Percentiles rank a stretch among this genome's conserved stretches.
Conservation (phyloP, 1,139 yeast species). For the Zygotorulaspora mrakii region DNA sequence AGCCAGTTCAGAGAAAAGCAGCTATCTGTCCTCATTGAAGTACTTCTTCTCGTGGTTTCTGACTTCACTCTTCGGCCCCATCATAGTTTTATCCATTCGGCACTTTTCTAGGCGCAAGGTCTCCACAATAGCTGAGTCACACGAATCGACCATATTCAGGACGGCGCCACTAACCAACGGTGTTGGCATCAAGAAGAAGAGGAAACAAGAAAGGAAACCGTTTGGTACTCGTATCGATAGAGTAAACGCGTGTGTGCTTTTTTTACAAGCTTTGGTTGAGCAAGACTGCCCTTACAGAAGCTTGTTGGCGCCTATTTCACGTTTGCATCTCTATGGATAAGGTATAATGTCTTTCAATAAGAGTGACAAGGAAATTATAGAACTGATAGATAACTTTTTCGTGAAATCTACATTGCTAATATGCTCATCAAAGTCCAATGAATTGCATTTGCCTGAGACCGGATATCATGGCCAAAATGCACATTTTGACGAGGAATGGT, state of each 20-base stretch:
- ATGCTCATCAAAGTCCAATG: constrained; percentile 27
- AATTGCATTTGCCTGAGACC: constrained; percentile 8
- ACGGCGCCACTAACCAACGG: no score
- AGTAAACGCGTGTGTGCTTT: no score
- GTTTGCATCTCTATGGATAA: constrained; percentile 1
- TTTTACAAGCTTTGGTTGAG: no score
- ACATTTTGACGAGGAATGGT: constrained; percentile 25
- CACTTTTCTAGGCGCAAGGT: background rate
- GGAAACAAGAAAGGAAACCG: background rate
- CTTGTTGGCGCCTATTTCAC: constrained; percentile 10
- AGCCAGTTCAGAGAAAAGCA: background rate
- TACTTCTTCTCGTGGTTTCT: background rate
- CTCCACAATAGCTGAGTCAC: constrained; percentile 1
- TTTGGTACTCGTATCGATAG: background rate
- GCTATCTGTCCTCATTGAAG: background rate
- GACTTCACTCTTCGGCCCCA: background rate
- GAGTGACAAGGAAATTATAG: constrained; percentile 19
- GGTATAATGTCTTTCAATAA: constrained; percentile 7
- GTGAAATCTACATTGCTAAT: constrained; percentile 32
- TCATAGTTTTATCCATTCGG: background rate
- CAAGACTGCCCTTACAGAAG: background rate
- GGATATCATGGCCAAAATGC: constrained; percentile 14
- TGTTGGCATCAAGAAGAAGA: background rate
- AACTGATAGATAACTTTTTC: constrained; percentile 34
- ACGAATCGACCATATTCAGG: no score